Percentiles rank a stretch among this genome's conserved stretches.
These are phyloP conservation scores for Fusarium sp. DNA, from an alignment of 2,329 filamentous ascomycete species.

Conservation along the genomic window DNA sequence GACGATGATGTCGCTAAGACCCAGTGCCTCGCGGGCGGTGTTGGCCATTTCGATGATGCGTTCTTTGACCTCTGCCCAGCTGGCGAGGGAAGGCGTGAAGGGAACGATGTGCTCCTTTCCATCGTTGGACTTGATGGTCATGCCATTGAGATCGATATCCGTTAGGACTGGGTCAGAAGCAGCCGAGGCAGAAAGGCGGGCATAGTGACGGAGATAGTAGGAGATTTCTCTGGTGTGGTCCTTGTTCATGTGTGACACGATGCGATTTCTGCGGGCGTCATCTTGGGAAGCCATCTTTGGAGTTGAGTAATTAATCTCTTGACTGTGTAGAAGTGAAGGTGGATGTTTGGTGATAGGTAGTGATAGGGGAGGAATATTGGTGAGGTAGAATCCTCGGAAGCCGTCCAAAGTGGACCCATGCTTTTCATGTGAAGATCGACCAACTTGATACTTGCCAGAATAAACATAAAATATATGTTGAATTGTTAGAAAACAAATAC, in stretches of 20 bases:
- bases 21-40: slow-evolving; percentile 68
- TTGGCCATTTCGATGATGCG: slow-evolving; percentile 79
- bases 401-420: slow-evolving; percentile 42
- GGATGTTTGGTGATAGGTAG: not conserved
- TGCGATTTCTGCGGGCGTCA: slow-evolving; percentile 51
- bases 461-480: not conserved
- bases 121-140: slow-evolving; percentile 70
- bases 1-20: slow-evolving; percentile 62
- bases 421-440: slow-evolving; percentile 16
- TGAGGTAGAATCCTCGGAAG: slow-evolving; percentile 5
- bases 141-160: slow-evolving; percentile 72
- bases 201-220: slow-evolving; percentile 82
- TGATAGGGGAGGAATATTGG: not conserved
- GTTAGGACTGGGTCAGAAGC: slow-evolving; percentile 70
- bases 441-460: no score
- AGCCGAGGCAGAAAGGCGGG: slow-evolving; percentile 64
- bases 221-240: slow-evolving; percentile 81
- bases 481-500: no score
- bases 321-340: not conserved
- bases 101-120: slow-evolving; percentile 65
- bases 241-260: slow-evolving; percentile 85
- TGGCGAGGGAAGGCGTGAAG: slow-evolving; percentile 77
- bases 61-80: slow-evolving; percentile 74
- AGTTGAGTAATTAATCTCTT: no score
- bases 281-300: slow-evolving; percentile 46